These are phyloP conservation scores for Heritiera fomes DNA, from an alignment of 345 rosid genomes.

Conservation along the genomic window DNA sequence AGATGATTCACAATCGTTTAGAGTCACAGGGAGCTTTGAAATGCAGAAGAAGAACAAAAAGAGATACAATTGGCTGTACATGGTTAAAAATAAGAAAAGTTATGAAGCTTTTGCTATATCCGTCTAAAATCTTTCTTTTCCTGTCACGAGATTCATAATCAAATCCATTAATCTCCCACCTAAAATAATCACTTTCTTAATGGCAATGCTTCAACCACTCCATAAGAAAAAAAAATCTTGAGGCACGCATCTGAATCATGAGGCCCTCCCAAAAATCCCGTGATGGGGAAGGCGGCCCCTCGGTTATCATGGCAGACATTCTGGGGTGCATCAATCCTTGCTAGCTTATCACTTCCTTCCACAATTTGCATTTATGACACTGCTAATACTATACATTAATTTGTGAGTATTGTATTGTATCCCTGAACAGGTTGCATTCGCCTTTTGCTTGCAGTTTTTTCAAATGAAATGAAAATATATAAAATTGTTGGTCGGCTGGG, in stretches of 20 bases:
- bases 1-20: neutral
- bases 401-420: neutral
- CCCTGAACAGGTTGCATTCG: neutral
- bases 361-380: neutral
- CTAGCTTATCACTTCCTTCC: neutral
- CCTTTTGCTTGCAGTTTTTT: neutral
- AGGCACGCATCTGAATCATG: constrained; percentile 28
- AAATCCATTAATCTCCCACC: constrained; percentile 37
- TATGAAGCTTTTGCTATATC: neutral
- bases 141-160: constrained; percentile 36
- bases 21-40: neutral
- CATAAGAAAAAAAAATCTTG: neutral
- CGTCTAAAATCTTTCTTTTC: neutral
- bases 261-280: neutral
- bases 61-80: neutral
- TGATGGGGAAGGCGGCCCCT: neutral
- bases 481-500: neutral
- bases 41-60: neutral
- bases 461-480: neutral
- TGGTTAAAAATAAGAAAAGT: constrained; percentile 13
- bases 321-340: constrained; percentile 11
- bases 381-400: neutral
- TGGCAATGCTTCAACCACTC: constrained; percentile 39
- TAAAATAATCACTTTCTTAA: constrained; percentile 31
- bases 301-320: constrained; percentile 18